Evolutionary conservation across 179 eudicot genomes (phyloP), one percentile per base, ranked within the genome.

Genomic region (Spergularia azorica): DNA sequence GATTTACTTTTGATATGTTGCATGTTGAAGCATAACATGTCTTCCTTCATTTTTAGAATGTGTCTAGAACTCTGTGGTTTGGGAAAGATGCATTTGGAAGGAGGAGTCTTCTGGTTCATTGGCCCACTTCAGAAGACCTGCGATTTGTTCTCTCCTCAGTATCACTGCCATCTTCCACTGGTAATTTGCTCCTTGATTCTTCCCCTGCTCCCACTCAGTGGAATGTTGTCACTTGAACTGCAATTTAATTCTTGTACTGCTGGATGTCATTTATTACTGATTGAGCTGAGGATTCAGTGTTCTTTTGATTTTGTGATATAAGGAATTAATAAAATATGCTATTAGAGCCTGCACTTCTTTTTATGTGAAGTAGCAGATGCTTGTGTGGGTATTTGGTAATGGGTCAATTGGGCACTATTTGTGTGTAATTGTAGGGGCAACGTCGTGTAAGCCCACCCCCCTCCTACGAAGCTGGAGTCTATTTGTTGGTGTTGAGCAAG

Each of bases 51-150:
- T 64, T 78, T 69, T 79, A 96, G 98, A 86, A 80, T 71, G 76
- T 85, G 79, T 87, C 96, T 76, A 89, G 77, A 81, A 94, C 88
- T 52, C 65, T 89, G 56, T 96, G 98, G 98, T 91, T 96, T 83
- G 99, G 97, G 71, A 87, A 94, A 81, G 97, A 96, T 88, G 97
- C 95, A 63, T 82, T 96, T 76, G 98, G 99, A 82, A 89, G 99
- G 70, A 87, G 99, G 70, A 96, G 99, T 86, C 96, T 96, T 75
- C 89, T 96, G 72, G 93, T 94, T 81, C 98, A 96, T 71, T 96
- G 97, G 97, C 97, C 98, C 71, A 87, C 87, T 71, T 57, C 50
- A 46, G 77, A 81, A 67, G 97, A 96, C 74, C 43, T 92, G 71
- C 90, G 93, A 39, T 83, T 96, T 73, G 84, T 92, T 67, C 79